phyloP scores from a whole-genome alignment of 192 early-diverging fungal species.

The Gigaspora rosea region DNA sequence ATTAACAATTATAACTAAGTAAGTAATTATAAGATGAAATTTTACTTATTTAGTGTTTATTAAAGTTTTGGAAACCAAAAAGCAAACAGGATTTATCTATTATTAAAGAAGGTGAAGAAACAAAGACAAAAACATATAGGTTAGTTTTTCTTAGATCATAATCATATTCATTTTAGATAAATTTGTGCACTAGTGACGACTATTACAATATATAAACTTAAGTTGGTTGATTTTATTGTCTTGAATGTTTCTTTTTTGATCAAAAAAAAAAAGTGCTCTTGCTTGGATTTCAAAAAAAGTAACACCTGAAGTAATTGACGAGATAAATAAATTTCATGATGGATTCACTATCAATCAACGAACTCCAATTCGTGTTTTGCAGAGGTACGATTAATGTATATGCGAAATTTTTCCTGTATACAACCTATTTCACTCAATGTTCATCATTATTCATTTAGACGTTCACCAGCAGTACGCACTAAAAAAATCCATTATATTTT shows the following conservation, averaged over 20 bases:
- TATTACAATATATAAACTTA: neutral
- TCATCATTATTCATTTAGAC: slow-evolving; percentile 33
- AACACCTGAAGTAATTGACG: slow-evolving; percentile 50
- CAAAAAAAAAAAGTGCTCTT: slow-evolving; percentile 47
- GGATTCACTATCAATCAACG: slow-evolving; percentile 62
- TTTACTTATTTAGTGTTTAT: neutral
- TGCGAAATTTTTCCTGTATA: neutral
- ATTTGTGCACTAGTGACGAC: neutral
- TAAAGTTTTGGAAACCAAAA: slow-evolving; percentile 3
- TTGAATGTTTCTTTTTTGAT: no score
- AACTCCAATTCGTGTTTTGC: slow-evolving; percentile 74
- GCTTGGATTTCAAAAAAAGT: slow-evolving; percentile 66
- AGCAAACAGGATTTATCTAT: slow-evolving; percentile 53
- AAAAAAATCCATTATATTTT: slow-evolving; percentile 55
- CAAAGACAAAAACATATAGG: slow-evolving; percentile 70
- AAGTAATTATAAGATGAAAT: slow-evolving; percentile 13
- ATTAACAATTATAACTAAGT: slow-evolving; percentile 50
- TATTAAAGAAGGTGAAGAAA: slow-evolving; percentile 76
- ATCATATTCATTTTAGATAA: neutral
- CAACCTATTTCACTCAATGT: neutral
- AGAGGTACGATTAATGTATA: slow-evolving; percentile 48
- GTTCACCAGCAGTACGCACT: slow-evolving; percentile 60
- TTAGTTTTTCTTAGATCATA: neutral
- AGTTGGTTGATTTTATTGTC: no score
- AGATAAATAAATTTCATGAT: slow-evolving; percentile 53